Evolutionary conservation across 768 basidiomycete genomes (phyloP).

Genomic region (Calvatia gigantea): DNA sequence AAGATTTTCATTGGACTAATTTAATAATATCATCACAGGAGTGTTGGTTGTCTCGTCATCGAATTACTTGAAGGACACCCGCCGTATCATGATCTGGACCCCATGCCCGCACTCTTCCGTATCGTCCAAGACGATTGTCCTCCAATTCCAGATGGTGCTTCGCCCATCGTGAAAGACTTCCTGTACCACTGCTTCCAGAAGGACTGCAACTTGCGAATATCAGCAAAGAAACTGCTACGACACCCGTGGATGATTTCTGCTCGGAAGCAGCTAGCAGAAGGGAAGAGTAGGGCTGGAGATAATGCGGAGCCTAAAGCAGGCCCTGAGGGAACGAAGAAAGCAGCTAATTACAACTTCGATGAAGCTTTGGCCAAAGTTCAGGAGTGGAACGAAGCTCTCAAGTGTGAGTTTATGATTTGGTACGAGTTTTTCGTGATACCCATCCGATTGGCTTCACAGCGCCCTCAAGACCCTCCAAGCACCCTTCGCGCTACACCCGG

Average conservation of each 20-base stretch:
- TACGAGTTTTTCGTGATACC: not conserved
- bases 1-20: not conserved
- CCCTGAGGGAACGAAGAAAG: conserved; percentile 36
- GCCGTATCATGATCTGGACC: conserved; percentile 92
- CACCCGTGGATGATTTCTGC: conserved; percentile 97
- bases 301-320: conserved; percentile 32
- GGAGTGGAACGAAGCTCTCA: conserved; percentile 98
- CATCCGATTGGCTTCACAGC: conserved; percentile 35
- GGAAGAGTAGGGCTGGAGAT: conserved; percentile 28
- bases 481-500: conserved; percentile 47
- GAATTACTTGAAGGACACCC: conserved; percentile 91
- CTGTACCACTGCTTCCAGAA: conserved; percentile 98
- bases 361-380: conserved; percentile 94
- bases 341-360: conserved; percentile 87
- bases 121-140: conserved; percentile 99
- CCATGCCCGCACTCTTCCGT: conserved; percentile 97
- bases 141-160: conserved; percentile 93
- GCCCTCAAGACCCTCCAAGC: conserved; percentile 72
- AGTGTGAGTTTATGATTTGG: conserved; percentile 48
- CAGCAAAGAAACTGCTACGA: conserved; percentile 85
- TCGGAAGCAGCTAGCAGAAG: conserved; percentile 63
- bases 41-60: conserved; percentile 96
- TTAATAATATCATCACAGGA: conserved; percentile 36
- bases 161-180: conserved; percentile 95
- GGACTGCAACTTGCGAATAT: conserved; percentile 90